Base-by-base conservation (phyloP, 257 asterid genomes). In the Jacaranda mimosifolia region DNA sequence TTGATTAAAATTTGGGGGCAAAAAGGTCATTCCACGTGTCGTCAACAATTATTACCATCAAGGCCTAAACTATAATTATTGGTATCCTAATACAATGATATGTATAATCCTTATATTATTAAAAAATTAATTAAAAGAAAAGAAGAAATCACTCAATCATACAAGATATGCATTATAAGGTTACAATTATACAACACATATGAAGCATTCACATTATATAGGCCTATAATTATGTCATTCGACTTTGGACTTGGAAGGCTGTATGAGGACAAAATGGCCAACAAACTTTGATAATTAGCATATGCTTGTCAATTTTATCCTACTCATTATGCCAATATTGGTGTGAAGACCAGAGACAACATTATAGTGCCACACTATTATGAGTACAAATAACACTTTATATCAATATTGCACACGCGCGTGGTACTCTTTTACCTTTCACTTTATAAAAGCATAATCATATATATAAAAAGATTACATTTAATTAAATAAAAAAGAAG, bases 331-430 rank as follows among this genome's bases (percentile, higher is more conserved):
- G 70, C 76, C 74, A 74, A 59, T 65, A 85, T 80, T 56, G 69
- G 49, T 49, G 76, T 69, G 58, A 57, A 71, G 43, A 82, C 66
- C 72, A 52, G 74, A 71, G 85, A 84, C 89, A 79, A 77, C 81
- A 88, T 86, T 64, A 86, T 86, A 79, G 32, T 85, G 89, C 64
- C 82, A 79, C 83, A 63, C 75, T 81, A 74, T 84, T 81, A 70
- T 81, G 80, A 77, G 77, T 76, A 83, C 81, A 66, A 79, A 80
- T 72, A 79, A 79, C 86, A 74, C 83, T 83, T 65, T 74, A 77
- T 53, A 83, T 79, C 78, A 76, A 85, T 26, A 52, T 57, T 55
- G 82, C 83, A 81, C 91, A 85, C 87, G 85, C 93, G 88, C 89
- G 81, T 82, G 86, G 65, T 68, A 68, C 86, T 72, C 76, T 79